These are phyloP conservation scores for Lasiodiplodia citricola DNA, from an alignment of 2,329 filamentous ascomycete species.

Conservation along the genomic window DNA sequence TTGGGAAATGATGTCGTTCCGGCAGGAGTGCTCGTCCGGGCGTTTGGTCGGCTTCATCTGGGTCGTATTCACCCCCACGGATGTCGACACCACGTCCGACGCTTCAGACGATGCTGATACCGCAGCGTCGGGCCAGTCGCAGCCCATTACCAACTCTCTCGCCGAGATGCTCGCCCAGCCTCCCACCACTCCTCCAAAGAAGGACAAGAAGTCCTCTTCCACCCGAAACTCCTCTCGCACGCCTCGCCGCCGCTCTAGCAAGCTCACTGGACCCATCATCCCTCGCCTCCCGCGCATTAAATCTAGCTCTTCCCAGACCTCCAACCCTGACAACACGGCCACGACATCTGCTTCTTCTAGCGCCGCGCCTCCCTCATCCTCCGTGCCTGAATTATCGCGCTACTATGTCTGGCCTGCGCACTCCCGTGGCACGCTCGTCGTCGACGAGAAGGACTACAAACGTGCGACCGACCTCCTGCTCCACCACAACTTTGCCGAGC, in stretches of 20 bases:
- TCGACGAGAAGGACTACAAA: slow-evolving; percentile 69
- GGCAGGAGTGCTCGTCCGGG: slow-evolving; percentile 94
- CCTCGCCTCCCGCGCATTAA: slow-evolving; percentile 70
- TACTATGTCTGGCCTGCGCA: slow-evolving; percentile 70
- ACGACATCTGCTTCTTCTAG: slow-evolving; percentile 41
- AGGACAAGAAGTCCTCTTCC: not conserved
- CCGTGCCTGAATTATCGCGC: slow-evolving; percentile 59
- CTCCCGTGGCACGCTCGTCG: slow-evolving; percentile 67
- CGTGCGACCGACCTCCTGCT: slow-evolving; percentile 72
- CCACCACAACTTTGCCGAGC: slow-evolving; percentile 73
- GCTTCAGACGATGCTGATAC: slow-evolving; percentile 5
- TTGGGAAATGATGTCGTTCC: slow-evolving; percentile 97
- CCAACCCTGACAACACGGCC: slow-evolving; percentile 32
- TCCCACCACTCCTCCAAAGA: not conserved
- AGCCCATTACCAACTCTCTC: slow-evolving; percentile 27
- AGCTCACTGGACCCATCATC: slow-evolving; percentile 65
- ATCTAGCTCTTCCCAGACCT: slow-evolving; percentile 48
- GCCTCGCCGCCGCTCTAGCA: slow-evolving; percentile 1
- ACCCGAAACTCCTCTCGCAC: not conserved
- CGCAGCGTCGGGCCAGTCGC: slow-evolving; percentile 27
- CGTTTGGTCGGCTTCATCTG: slow-evolving; percentile 93
- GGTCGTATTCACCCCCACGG: slow-evolving; percentile 77
- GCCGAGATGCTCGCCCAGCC: slow-evolving; percentile 28
- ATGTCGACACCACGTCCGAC: slow-evolving; percentile 30
- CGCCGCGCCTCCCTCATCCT: slow-evolving; percentile 42